Evolutionary conservation across 1,139 yeast genomes (phyloP).

Genomic region (Yamadazyma diospyri): DNA sequence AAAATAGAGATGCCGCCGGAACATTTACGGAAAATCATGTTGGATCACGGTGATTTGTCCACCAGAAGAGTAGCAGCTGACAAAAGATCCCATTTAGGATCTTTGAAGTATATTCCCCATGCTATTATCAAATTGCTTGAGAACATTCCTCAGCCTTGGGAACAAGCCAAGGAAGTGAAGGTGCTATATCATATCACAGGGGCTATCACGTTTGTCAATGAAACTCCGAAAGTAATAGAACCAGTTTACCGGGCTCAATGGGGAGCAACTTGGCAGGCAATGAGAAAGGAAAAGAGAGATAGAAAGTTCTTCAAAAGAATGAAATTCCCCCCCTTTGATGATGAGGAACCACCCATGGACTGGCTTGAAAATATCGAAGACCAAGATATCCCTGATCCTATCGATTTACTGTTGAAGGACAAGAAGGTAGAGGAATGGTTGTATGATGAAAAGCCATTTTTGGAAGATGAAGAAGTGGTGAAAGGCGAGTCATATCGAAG

Average conservation of each 20-base stretch:
- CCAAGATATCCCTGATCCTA: constrained; percentile 66
- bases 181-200: constrained; percentile 90
- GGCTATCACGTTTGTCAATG: constrained; percentile 94
- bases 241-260: constrained; percentile 93
- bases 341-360: constrained; percentile 89
- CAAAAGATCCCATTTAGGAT: constrained; percentile 84
- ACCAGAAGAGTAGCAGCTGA: constrained; percentile 81
- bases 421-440: constrained; percentile 67
- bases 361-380: constrained; percentile 79
- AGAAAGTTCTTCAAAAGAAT: constrained; percentile 85
- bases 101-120: constrained; percentile 93
- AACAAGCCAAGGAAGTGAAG: constrained; percentile 74
- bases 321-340: constrained; percentile 95
- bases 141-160: constrained; percentile 99
- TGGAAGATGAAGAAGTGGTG: constrained; percentile 50
- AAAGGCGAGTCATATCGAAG: constrained; percentile 75
- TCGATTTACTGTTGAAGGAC: constrained; percentile 64
- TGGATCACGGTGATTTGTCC: constrained; percentile 83
- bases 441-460: constrained; percentile 72
- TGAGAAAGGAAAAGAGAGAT: constrained; percentile 93
- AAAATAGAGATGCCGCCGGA: constrained; percentile 93
- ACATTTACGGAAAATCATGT: constrained; percentile 80
- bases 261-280: constrained; percentile 89
- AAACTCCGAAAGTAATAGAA: constrained; percentile 85
- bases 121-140: constrained; percentile 86